Evolutionary conservation across 768 basidiomycete species (phyloP), one percentile per base, ranked within the genome.

Genomic region (Rhodotorula diobovata): DNA sequence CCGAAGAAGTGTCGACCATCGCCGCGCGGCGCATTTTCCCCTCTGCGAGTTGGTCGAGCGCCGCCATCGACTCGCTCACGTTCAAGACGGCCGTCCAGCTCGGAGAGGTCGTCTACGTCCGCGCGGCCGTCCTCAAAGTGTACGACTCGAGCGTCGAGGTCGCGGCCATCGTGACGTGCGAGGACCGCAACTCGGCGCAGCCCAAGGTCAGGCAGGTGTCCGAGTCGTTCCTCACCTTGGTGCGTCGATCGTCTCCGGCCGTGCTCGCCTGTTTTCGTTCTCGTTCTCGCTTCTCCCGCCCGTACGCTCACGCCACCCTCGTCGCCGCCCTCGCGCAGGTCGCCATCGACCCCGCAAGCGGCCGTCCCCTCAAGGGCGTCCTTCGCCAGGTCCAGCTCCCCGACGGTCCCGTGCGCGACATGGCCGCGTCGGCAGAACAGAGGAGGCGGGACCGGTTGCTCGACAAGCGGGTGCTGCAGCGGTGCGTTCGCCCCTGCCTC

Each of bases 391-490:
- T 75, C 4, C 63, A 61, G 0, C 11, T 75, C 2, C 70, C 54
- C 6, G 50, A 39, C n/a, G 28, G 60, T 4, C 62, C 73, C 0
- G 70, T 57, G 14, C 7, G n/a, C 7, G 39, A 60, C 32, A 57
- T 75, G 2, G 73, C 70, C 1, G 56, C 41, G 12, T 61, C 45
- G 15, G 59, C 73, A 5, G 70, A 68, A 15, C 54, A 56, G 45
- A 30, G 73, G 1, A 16, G 70, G 20, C 70, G 71, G 48, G 73
- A 71, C 45, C 32, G 73, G 10, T 37, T 75, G 37, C 63, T 66
- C 21, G 70, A 75, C 34, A 75, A 75, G 73, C 37, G 48, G 50
- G 64, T 75, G 10, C 53, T 75, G 35, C 73, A 71, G 57, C 58
- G 65, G 73, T 75, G 23, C 46, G 73, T 55, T 9, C n/a, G 30